Percentiles rank a stretch among this genome's conserved stretches.
These are phyloP conservation scores for Ettlia oleoabundans DNA, from an alignment of 139 green algal genomes.

Conservation along the genomic window DNA sequence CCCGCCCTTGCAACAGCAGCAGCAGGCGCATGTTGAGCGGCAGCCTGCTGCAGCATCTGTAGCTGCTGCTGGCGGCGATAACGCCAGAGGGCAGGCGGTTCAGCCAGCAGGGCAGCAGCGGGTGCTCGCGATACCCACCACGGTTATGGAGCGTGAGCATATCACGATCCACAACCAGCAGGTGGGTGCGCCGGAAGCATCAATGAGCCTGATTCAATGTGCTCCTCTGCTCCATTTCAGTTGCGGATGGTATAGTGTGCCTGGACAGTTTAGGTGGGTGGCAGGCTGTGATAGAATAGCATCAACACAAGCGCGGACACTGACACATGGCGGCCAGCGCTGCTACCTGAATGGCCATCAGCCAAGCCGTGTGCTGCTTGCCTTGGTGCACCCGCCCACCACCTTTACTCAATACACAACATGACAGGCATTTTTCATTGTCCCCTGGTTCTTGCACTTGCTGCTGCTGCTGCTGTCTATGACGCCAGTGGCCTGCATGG, in stretches of 20 bases:
- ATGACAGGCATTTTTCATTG: too few relatives aligned
- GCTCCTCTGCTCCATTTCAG: too few relatives aligned
- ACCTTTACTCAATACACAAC: neutral
- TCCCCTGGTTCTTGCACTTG: too few relatives aligned
- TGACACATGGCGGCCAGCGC: too few relatives aligned
- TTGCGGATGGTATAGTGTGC: too few relatives aligned
- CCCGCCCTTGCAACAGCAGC: neutral
- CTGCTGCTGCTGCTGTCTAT: neutral
- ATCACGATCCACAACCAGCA: neutral
- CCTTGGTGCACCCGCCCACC: neutral
- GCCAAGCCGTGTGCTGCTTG: too few relatives aligned
- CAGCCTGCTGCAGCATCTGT: neutral
- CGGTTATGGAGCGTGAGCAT: neutral
- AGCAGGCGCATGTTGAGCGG: neutral
- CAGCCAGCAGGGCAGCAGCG: neutral
- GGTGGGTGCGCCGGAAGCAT: neutral
- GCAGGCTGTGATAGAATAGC: too few relatives aligned
- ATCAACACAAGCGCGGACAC: too few relatives aligned
- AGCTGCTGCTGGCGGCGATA: too few relatives aligned
- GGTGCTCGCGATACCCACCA: neutral
- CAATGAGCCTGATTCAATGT: too few relatives aligned
- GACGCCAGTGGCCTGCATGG: neutral
- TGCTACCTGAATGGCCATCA: too few relatives aligned
- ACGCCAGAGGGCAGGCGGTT: neutral
- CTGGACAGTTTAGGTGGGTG: too few relatives aligned